A percentile compares a stretch with the other conserved stretches of the same genome.
These are phyloP conservation scores for Neckera pumila DNA, from an alignment of 225 moss, liverwort and hornwort species.

Conservation along the genomic window DNA sequence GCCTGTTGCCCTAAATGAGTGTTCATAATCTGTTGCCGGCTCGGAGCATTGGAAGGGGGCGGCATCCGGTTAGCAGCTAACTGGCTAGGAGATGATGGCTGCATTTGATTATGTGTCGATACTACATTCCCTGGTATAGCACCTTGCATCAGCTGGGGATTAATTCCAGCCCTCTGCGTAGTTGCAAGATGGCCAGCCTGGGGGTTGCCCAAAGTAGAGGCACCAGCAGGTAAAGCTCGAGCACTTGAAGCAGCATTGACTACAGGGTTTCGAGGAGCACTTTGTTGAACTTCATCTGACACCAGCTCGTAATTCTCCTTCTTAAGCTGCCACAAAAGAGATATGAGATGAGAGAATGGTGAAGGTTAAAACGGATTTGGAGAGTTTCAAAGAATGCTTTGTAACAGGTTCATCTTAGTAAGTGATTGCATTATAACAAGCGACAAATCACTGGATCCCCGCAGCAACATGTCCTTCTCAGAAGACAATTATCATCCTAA, in stretches of 20 bases:
- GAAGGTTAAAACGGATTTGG: not conserved
- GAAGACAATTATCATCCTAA: not conserved
- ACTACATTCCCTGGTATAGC: constrained; percentile 44
- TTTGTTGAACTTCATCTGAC: constrained; percentile 81
- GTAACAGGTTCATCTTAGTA: not conserved
- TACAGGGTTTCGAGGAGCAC: constrained; percentile 66
- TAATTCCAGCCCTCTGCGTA: constrained; percentile 58
- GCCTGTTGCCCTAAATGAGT: constrained; percentile 70
- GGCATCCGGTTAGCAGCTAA: constrained; percentile 95
- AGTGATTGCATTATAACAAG: not conserved
- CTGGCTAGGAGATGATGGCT: constrained; percentile 87
- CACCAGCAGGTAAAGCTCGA: constrained; percentile 95
- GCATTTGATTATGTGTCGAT: constrained; percentile 60
- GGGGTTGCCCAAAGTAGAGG: constrained; percentile 73
- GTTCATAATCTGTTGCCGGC: constrained; percentile 59
- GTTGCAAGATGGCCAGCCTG: constrained; percentile 58
- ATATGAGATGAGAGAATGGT: not conserved
- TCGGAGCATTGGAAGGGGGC: constrained; percentile 78
- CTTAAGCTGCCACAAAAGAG: constrained; percentile 55
- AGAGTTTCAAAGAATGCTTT: not conserved
- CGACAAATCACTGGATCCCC: not conserved
- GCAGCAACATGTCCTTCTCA: not conserved
- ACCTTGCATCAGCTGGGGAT: constrained; percentile 69
- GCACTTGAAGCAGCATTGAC: constrained; percentile 91
- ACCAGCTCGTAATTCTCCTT: constrained; percentile 90